Conservation (phyloP, 108 stramenopile genomes). For the Discostella pseudostelligera region DNA sequence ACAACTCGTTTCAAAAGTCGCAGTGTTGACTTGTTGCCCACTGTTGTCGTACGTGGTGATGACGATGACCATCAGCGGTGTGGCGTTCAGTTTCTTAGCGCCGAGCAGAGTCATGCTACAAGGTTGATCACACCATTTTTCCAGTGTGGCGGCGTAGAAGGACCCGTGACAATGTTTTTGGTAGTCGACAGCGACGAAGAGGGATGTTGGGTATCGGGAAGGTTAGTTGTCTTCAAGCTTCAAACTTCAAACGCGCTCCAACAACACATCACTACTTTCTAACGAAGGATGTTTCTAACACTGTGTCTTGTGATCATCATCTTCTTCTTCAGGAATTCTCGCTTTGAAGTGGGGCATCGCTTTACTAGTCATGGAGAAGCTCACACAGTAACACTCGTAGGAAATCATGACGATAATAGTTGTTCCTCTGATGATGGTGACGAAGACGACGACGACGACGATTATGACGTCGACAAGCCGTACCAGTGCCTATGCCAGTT, state of each 20-base stretch:
- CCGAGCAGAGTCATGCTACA: slow-evolving; percentile 47
- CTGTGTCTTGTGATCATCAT: no score
- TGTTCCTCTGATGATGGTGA: no score
- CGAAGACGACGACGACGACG: no score
- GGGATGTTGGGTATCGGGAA: slow-evolving; percentile 72
- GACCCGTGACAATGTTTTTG: slow-evolving; percentile 59
- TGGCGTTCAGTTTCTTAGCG: slow-evolving; percentile 58
- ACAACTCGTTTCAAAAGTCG: no score
- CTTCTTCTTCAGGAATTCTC: slow-evolving; percentile 25
- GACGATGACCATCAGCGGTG: slow-evolving; percentile 6
- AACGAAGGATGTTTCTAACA: no score
- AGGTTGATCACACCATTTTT: slow-evolving; percentile 62
- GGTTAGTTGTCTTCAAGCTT: no score
- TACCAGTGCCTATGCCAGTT: background rate
- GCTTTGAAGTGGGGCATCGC: slow-evolving; percentile 57
- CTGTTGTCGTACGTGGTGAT: no score
- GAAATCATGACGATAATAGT: no score
- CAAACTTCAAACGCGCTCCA: no score
- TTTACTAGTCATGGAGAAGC: slow-evolving; percentile 27
- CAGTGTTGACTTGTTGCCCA: no score
- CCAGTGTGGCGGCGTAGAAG: slow-evolving; percentile 43
- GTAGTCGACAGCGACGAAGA: slow-evolving; percentile 74
- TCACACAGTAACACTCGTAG: background rate
- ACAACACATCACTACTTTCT: no score
- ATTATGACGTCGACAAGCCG: background rate